These are phyloP conservation scores for Bocquillonia castaneifolia DNA, from an alignment of 441 rosid species.

Conservation along the genomic window DNA sequence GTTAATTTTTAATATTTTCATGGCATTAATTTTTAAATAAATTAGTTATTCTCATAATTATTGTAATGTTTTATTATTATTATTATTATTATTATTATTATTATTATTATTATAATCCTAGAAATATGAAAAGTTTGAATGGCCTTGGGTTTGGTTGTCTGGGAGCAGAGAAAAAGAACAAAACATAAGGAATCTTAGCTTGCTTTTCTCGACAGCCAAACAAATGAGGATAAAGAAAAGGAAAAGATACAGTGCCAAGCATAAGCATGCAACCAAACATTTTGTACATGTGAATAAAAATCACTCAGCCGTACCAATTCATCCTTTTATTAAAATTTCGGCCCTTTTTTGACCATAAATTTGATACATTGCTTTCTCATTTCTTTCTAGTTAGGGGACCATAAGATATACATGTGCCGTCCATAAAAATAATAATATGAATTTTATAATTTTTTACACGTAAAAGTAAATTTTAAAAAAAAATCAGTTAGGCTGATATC, in stretches of 20 bases:
- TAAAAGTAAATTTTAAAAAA: too few species aligned
- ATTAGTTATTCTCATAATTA: too few species aligned
- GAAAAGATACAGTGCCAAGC: not conserved
- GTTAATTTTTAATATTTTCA: too few species aligned
- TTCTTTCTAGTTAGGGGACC: not conserved
- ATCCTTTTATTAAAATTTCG: not conserved
- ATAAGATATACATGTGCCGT: not conserved
- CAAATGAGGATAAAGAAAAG: constrained; percentile 19
- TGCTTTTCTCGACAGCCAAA: constrained; percentile 34
- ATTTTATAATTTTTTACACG: not conserved
- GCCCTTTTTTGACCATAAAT: not conserved
- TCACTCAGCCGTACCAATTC: not conserved
- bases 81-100: too few species aligned
- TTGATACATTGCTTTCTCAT: not conserved
- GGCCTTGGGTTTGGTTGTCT: constrained; percentile 41
- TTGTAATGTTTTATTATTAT: too few species aligned
- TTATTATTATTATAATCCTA: too few species aligned
- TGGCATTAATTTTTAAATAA: too few species aligned
- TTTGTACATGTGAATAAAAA: constrained; percentile 2
- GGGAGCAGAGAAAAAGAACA: constrained; percentile 53
- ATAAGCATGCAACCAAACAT: constrained; percentile 15
- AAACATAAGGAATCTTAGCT: constrained; percentile 69
- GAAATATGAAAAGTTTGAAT: constrained; percentile 11
- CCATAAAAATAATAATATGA: not conserved
- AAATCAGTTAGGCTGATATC: not conserved